These are phyloP conservation scores for Fragaria ananassa DNA, from an alignment of 306 rosid genomes.

Conservation along the genomic window DNA sequence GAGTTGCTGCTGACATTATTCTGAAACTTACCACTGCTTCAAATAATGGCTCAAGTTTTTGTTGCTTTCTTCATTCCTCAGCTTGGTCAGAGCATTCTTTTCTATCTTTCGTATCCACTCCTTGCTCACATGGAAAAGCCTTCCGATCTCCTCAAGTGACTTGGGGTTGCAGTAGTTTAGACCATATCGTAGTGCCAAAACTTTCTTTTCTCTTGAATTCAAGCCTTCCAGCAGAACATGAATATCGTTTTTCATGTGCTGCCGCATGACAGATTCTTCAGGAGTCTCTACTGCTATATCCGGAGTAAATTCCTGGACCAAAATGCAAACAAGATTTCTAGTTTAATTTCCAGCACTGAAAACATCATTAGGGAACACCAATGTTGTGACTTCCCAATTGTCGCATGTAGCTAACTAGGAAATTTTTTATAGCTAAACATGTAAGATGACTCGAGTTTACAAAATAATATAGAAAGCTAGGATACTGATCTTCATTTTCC, in stretches of 20 bases:
- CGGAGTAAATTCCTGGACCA: conserved; percentile 52
- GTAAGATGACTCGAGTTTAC: not conserved
- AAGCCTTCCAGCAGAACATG: conserved; percentile 49
- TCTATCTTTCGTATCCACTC: conserved; percentile 77
- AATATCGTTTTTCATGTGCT: conserved; percentile 58
- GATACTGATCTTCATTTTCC: not conserved
- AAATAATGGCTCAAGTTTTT: conserved; percentile 51
- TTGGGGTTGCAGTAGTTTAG: conserved; percentile 53
- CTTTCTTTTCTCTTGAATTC: conserved; percentile 70
- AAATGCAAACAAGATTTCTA: conserved; percentile 15
- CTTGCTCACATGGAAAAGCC: conserved; percentile 52
- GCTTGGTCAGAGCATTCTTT: conserved; percentile 61
- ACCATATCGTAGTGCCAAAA: conserved; percentile 66
- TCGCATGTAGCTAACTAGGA: not conserved
- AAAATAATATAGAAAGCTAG: not conserved
- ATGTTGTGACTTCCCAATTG: not conserved
- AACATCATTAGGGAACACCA: not conserved
- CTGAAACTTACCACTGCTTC: conserved; percentile 35
- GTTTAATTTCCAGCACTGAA: not conserved
- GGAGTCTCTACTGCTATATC: conserved; percentile 57
- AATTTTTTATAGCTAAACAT: not conserved
- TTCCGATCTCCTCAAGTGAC: conserved; percentile 78
- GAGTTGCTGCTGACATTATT: conserved; percentile 4
- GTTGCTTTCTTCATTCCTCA: conserved; percentile 40
- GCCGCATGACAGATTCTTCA: conserved; percentile 61